Evolutionary conservation across 305 asterid genomes (phyloP).

Genomic region (Solanum hybrid): DNA sequence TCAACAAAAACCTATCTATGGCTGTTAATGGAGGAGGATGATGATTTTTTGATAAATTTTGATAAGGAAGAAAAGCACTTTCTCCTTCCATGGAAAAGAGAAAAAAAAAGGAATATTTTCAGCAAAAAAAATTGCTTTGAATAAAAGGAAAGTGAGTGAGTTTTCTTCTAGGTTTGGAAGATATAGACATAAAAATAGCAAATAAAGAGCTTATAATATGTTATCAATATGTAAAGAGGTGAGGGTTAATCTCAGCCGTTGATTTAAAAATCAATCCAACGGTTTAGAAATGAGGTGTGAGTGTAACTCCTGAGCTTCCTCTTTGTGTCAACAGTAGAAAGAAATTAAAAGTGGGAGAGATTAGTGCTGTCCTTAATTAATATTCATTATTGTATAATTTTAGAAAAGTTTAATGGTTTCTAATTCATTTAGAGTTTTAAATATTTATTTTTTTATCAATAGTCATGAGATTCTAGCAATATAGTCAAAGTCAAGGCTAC

Average conservation of each 20-base stretch:
- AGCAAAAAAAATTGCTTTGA: not conserved
- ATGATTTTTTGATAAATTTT: not conserved
- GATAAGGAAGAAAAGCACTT: not conserved
- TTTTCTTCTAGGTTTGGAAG: conserved; percentile 2
- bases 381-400: not conserved
- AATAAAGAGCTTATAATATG: not conserved
- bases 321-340: not conserved
- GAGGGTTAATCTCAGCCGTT: not conserved
- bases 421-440: not conserved
- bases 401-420: not conserved
- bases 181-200: not conserved
- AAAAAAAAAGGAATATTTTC: not conserved
- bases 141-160: conserved; percentile 6
- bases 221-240: not conserved
- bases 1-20: conserved; percentile 7
- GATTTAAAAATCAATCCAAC: not conserved
- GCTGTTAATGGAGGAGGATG: not conserved
- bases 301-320: conserved; percentile 9
- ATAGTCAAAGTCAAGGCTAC: not conserved
- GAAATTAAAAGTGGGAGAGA: not conserved
- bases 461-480: not conserved
- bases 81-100: conserved; percentile 6
- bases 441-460: not conserved
- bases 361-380: not conserved
- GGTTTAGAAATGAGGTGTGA: not conserved